phyloP scores from a whole-genome alignment of 2,329 filamentous ascomycete genomes.

The Diplodia corticola region DNA sequence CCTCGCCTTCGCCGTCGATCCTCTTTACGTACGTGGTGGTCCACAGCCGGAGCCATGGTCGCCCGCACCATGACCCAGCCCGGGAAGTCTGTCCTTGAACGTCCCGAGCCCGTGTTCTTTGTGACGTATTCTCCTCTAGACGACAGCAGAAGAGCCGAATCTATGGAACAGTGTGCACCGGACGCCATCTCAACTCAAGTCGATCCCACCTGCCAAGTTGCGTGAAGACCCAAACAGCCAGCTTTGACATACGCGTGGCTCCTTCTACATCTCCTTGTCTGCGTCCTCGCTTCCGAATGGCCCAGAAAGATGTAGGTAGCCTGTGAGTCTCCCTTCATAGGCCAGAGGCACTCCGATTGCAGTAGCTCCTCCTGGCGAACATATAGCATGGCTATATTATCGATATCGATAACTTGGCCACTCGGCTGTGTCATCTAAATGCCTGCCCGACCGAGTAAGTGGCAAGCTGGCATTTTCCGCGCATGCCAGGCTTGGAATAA shows the following conservation, averaged over 20 bases:
- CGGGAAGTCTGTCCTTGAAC: too few relatives aligned
- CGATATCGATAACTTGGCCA: not conserved
- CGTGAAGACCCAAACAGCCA: too few relatives aligned
- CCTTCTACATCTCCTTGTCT: not conserved
- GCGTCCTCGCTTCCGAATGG: not conserved
- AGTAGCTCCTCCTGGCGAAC: not conserved
- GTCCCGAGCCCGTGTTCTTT: too few relatives aligned
- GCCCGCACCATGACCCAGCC: too few relatives aligned
- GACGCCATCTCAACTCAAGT: too few relatives aligned
- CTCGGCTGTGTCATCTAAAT: not conserved
- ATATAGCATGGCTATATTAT: not conserved
- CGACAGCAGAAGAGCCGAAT: too few relatives aligned
- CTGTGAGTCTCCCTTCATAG: not conserved
- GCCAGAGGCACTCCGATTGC: not conserved
- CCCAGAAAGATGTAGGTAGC: not conserved
- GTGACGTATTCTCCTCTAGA: too few relatives aligned
- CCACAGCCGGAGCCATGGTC: too few relatives aligned
- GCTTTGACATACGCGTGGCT: too few relatives aligned
- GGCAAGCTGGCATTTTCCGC: not conserved
- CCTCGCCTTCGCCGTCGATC: not conserved
- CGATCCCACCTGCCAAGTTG: too few relatives aligned
- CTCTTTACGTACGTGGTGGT: conserved; percentile 1
- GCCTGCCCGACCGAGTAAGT: not conserved
- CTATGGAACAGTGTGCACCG: too few relatives aligned
- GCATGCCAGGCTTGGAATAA: not conserved